Evolutionary conservation across 2,329 filamentous ascomycete species (phyloP).

Genomic region (Epicoccum nigrum): DNA sequence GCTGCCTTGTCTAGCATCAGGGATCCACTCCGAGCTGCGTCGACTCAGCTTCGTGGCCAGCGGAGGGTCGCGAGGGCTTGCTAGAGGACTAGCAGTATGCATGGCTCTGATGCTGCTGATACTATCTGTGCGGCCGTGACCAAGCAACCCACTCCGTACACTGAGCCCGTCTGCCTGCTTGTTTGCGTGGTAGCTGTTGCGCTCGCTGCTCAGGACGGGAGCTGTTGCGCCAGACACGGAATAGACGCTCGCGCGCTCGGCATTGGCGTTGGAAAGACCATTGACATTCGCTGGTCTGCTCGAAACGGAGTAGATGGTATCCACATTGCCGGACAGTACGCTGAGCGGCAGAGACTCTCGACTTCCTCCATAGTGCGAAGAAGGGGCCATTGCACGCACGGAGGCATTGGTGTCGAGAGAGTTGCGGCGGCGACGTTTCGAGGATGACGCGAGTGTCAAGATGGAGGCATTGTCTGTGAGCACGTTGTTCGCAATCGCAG

Average conservation of each 20-base stretch:
- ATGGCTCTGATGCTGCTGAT: conserved; percentile 70
- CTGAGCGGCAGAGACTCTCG: conserved; percentile 80
- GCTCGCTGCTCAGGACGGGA: conserved; percentile 72
- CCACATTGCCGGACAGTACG: conserved; percentile 72
- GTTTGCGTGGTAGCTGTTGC: conserved; percentile 78
- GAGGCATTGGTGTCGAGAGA: conserved; percentile 87
- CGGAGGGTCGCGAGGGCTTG: conserved; percentile 55
- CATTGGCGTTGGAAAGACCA: conserved; percentile 56
- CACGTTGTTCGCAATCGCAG: conserved; percentile 81
- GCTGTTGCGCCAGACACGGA: conserved; percentile 69
- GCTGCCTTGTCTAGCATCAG: conserved; percentile 37
- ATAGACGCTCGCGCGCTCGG: conserved; percentile 81
- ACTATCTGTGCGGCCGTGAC: conserved; percentile 82
- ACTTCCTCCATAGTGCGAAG: conserved; percentile 80
- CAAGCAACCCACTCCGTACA: conserved; percentile 75
- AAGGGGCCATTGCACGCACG: conserved; percentile 81
- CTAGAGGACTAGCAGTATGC: conserved; percentile 63
- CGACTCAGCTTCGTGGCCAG: conserved; percentile 39
- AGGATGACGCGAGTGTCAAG: conserved; percentile 81
- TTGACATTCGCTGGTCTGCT: conserved; percentile 58
- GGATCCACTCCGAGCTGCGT: conserved; percentile 46
- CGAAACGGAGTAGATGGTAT: conserved; percentile 59
- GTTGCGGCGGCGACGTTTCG: conserved; percentile 75
- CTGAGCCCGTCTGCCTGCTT: conserved; percentile 72
- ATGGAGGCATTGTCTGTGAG: conserved; percentile 87